Base-by-base conservation (phyloP, 2,329 filamentous ascomycete species). In the Juglanconis juglandina region DNA sequence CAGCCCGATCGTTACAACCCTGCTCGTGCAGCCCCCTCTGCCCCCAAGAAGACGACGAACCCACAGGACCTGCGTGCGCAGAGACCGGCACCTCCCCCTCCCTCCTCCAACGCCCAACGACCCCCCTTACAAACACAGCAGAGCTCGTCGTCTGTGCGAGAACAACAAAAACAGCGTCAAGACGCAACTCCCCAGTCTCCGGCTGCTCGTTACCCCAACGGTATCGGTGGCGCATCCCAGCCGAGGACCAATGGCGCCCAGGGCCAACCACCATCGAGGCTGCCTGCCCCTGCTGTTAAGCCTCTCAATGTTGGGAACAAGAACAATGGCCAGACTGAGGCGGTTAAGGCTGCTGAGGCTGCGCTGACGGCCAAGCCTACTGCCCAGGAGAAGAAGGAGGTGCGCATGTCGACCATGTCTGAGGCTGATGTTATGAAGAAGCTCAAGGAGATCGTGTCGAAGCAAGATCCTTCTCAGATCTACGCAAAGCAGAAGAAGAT, bases 401-500 rank as follows among this genome's bases (percentile, higher is more conserved):
- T 95, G 53, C 92, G 95, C 71, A 97, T 99, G 92, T 98, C 94
- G 42, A 96, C 91, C 68, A 98, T 99, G 95, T 91, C 91, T 9
- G 95, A 99, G 77, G 89, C 84, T 65, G 94, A 99, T 74, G 95
- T 99, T 60, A 99, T 99, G 95, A 89, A 91, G 66, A 95, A 92
- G 72, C 83, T 99, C 57, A 90, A 93, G 72, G 91, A 96, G 66
- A 94, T 95, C 7, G 95, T 99, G 1, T 97, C 93, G 64, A 96
- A 96, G 74, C 92, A 96, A 63, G 93, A 96, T 71, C 95, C 95
- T 56, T 90, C 96, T 69, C 81, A 96, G 66, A 96, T 93, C 32
- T 99, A 99, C 79, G 94, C 93, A 70, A 99, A 99, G 80, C 95
- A 98, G 77, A 97, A 97, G 84, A 99, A 99, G 83, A 98, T 99